phyloP scores from a whole-genome alignment of 257 asterid species.

The Nicotiana otophora region DNA sequence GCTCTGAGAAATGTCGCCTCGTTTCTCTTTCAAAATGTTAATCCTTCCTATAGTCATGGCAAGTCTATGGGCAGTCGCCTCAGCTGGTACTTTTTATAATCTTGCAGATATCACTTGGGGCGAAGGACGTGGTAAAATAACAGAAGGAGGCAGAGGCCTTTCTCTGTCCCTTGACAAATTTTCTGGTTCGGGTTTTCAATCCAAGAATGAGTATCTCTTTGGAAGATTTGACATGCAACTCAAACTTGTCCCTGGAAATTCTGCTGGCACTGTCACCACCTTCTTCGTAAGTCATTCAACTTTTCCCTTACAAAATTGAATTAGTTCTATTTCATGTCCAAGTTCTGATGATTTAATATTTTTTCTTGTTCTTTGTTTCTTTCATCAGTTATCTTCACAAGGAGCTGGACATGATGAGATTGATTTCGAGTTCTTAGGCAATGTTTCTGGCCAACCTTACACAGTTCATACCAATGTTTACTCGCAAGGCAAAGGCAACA shows the following conservation, averaged over 20 bases:
- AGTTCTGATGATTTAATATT: too few species aligned
- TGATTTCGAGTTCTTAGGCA: conserved; percentile 58
- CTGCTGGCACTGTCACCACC: conserved; percentile 72
- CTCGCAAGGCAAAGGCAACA: conserved; percentile 35
- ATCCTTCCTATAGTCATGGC: conserved; percentile 16
- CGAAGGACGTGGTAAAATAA: conserved; percentile 31
- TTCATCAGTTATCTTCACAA: conserved; percentile 23
- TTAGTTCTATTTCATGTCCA: too few species aligned
- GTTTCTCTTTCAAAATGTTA: conserved; percentile 4
- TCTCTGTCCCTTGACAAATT: conserved; percentile 45
- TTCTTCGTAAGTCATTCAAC: conserved; percentile 35
- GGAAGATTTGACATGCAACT: conserved; percentile 55
- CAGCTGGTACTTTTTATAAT: conserved; percentile 41
- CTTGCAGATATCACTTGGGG: conserved; percentile 43
- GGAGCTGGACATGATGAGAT: conserved; percentile 48
- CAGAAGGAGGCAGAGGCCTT: conserved; percentile 34
- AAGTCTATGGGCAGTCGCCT: conserved; percentile 24
- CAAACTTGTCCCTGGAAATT: conserved; percentile 57
- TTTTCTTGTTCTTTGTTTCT: too few species aligned
- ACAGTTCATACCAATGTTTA: conserved; percentile 53
- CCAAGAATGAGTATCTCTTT: conserved; percentile 33
- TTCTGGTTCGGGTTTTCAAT: conserved; percentile 60
- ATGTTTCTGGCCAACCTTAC: conserved; percentile 44
- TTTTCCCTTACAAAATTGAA: not conserved
- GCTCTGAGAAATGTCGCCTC: not conserved